Percentiles rank a stretch among this genome's conserved stretches.
These are phyloP conservation scores for Candida awuae DNA, from an alignment of 805 yeast genomes.

Conservation along the genomic window DNA sequence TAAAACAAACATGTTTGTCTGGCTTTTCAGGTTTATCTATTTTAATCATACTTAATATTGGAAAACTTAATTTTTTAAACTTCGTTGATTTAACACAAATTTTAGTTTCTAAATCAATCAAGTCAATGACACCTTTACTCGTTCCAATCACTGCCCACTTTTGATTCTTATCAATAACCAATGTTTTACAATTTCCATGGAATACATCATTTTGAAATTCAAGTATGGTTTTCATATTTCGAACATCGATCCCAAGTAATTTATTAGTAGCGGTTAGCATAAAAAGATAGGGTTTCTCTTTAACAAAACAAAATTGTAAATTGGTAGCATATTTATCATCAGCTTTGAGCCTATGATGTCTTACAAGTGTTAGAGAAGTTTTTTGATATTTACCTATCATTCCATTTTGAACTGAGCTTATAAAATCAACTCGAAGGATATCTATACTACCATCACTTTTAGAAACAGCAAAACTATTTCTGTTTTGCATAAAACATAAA, in stretches of 20 bases:
- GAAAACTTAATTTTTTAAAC: constrained; percentile 34
- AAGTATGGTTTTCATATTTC: constrained; percentile 40
- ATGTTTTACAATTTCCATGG: constrained; percentile 60
- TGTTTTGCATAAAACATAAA: constrained; percentile 42
- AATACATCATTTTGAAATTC: constrained; percentile 45
- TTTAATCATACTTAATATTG: constrained; percentile 40
- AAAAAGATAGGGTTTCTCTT: constrained; percentile 37
- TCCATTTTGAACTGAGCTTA: constrained; percentile 11
- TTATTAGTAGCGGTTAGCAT: constrained; percentile 46
- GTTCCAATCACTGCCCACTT: constrained; percentile 75
- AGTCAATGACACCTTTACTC: constrained; percentile 56
- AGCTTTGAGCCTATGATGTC: constrained; percentile 34
- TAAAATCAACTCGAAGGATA: constrained; percentile 33
- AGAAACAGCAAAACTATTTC: constrained; percentile 53
- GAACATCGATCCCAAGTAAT: constrained; percentile 48
- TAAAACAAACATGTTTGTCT: constrained; percentile 39
- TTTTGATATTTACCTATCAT: constrained; percentile 7
- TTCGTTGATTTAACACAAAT: constrained; percentile 55
- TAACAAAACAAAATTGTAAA: constrained; percentile 34
- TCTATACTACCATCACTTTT: constrained; percentile 40
- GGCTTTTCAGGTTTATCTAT: constrained; percentile 34
- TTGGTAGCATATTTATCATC: constrained; percentile 35
- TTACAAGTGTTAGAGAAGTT: constrained; percentile 25
- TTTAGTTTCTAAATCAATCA: constrained; percentile 77
- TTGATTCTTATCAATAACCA: constrained; percentile 44